phyloP scores from a whole-genome alignment of 169 alveolate species.

The Theileria parva region DNA sequence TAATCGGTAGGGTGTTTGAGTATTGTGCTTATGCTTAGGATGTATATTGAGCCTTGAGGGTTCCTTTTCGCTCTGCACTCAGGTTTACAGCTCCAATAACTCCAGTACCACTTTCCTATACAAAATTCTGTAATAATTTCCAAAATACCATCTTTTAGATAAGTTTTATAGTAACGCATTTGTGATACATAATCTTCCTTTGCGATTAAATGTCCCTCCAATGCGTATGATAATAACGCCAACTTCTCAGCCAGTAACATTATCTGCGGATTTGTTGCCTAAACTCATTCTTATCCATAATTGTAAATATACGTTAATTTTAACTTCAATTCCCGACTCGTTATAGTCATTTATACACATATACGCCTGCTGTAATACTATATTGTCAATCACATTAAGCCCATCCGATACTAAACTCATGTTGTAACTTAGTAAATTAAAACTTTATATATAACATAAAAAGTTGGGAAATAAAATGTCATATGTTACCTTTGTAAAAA shows the following conservation, averaged over 20 bases:
- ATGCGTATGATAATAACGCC: conserved; percentile 43
- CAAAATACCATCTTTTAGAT: conserved; percentile 16
- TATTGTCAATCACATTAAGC: conserved; percentile 39
- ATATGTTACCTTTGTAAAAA: conserved; percentile 25
- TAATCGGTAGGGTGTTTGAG: conserved; percentile 62
- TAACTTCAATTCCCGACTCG: conserved; percentile 22
- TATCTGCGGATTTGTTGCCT: conserved; percentile 24
- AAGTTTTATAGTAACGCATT: conserved; percentile 57
- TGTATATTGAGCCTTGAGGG: conserved; percentile 36
- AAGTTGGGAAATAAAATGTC: no score
- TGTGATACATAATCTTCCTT: conserved; percentile 44
- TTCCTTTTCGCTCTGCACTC: conserved; percentile 37
- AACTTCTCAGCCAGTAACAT: conserved; percentile 59
- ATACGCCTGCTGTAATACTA: conserved; percentile 63
- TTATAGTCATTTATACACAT: conserved; percentile 54
- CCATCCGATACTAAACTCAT: no score
- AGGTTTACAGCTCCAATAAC: conserved; percentile 53
- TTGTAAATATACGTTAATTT: conserved; percentile 27
- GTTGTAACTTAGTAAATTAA: no score
- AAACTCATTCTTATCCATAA: neutral
- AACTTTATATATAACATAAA: no score
- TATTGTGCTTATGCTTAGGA: conserved; percentile 58
- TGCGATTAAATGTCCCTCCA: conserved; percentile 66
- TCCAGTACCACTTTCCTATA: conserved; percentile 61
- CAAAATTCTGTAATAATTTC: neutral